Percentiles rank a stretch among this genome's conserved stretches.
phyloP scores from a whole-genome alignment of 495 filamentous ascomycete species.

The Halenospora varia region DNA sequence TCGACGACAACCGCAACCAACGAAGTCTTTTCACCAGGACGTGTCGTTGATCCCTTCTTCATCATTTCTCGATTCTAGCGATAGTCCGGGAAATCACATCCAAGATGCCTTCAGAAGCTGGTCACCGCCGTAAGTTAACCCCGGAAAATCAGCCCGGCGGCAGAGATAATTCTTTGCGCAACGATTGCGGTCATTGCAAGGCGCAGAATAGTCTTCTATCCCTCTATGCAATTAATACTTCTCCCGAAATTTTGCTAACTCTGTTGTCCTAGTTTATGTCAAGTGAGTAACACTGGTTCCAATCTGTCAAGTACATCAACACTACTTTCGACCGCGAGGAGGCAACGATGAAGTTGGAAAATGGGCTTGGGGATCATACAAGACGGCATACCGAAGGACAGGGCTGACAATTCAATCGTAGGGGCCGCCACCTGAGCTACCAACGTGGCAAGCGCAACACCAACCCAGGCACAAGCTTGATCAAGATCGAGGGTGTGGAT shows the following conservation, averaged over 20 bases:
- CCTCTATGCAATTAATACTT: no score
- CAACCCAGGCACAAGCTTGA: constrained; percentile 80
- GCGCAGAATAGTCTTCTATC: no score
- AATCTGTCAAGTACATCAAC: constrained; percentile 22
- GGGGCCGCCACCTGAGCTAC: constrained; percentile 91
- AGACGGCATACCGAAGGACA: background rate
- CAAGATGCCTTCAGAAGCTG: constrained; percentile 80
- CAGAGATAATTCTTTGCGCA: constrained; percentile 20
- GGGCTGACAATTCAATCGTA: constrained; percentile 35
- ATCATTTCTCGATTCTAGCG: constrained; percentile 17
- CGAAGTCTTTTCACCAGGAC: constrained; percentile 24
- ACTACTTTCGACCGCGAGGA: background rate
- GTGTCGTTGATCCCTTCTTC: constrained; percentile 20
- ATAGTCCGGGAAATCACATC: constrained; percentile 29
- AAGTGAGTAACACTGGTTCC: constrained; percentile 63
- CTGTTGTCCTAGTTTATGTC: constrained; percentile 69
- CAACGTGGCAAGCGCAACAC: constrained; percentile 81
- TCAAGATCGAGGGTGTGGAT: constrained; percentile 97
- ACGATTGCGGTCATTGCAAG: background rate
- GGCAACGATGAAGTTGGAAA: background rate
- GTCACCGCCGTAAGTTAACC: constrained; percentile 73
- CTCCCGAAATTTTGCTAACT: constrained; percentile 33
- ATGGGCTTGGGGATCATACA: background rate
- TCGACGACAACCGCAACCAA: constrained; percentile 22
- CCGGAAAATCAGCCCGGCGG: background rate